Evolutionary conservation across 257 asterid species (phyloP).

Genomic region (Eustoma russellianum): DNA sequence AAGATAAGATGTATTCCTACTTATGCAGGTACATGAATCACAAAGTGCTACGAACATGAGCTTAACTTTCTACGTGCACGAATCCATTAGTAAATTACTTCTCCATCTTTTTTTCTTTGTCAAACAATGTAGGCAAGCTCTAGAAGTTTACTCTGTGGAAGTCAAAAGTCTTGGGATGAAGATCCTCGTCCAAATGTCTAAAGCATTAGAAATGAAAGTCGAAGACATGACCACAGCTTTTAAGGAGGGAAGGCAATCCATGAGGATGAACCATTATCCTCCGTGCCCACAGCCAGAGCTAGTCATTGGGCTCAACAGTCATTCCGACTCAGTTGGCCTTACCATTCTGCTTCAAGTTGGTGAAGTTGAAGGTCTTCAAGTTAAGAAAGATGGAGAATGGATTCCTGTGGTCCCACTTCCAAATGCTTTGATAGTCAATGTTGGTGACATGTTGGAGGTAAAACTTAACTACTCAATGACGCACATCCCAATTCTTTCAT

Average conservation of each 20-base stretch:
- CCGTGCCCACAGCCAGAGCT: slow-evolving; percentile 17
- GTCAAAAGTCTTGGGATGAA: slow-evolving; percentile 29
- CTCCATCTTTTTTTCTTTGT: too few species aligned
- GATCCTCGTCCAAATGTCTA: slow-evolving; percentile 26
- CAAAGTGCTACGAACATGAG: too few species aligned
- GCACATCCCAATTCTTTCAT: too few species aligned
- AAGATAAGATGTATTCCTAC: too few species aligned
- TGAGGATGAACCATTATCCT: slow-evolving; percentile 29
- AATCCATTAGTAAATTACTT: too few species aligned
- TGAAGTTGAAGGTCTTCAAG: slow-evolving; percentile 23
- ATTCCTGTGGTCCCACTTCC: slow-evolving; percentile 21
- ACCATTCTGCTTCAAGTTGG: slow-evolving; percentile 24
- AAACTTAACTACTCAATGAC: neutral
- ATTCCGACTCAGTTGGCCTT: slow-evolving; percentile 27
- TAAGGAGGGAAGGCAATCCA: slow-evolving; percentile 20
- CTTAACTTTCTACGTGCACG: too few species aligned
- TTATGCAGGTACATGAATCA: too few species aligned
- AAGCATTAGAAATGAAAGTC: slow-evolving; percentile 25
- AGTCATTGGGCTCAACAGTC: slow-evolving; percentile 23
- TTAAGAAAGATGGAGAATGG: slow-evolving; percentile 19
- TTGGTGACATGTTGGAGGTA: slow-evolving; percentile 26
- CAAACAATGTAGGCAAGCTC: slow-evolving; percentile 24
- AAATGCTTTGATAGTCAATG: slow-evolving; percentile 21
- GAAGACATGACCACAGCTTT: slow-evolving; percentile 21
- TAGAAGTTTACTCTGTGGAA: slow-evolving; percentile 36